Conservation (phyloP, 305 asterid genomes). For the Caryopteris hybrid region DNA sequence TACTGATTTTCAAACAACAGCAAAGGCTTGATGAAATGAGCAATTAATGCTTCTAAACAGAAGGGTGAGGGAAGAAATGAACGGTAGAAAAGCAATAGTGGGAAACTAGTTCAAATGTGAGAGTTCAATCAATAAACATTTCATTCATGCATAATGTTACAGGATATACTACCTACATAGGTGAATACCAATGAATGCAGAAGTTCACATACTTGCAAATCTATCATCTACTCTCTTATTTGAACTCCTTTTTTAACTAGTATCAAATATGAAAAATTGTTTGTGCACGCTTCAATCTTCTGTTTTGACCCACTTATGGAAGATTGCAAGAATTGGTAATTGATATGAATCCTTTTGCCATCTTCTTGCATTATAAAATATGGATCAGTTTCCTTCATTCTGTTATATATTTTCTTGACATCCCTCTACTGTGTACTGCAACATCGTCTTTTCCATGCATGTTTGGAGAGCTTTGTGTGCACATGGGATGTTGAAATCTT, state of each 20-base stretch:
- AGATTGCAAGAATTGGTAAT: neutral
- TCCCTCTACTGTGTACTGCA: neutral
- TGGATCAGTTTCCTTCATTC: neutral
- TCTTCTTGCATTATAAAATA: slow-evolving; percentile 16
- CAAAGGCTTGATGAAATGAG: neutral
- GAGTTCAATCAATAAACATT: neutral
- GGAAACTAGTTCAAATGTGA: neutral
- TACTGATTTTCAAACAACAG: neutral
- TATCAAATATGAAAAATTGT: neutral
- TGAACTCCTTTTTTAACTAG: too few relatives aligned
- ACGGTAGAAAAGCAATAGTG: too few relatives aligned
- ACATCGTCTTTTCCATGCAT: neutral
- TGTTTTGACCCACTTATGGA: slow-evolving; percentile 1
- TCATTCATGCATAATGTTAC: neutral
- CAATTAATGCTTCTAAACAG: too few relatives aligned
- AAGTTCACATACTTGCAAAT: neutral
- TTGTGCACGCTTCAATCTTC: too few relatives aligned
- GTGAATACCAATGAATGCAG: neutral
- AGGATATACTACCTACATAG: neutral
- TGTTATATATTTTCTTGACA: neutral
- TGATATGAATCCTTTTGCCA: neutral
- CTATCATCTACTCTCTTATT: neutral
- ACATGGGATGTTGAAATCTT: slow-evolving; percentile 1
- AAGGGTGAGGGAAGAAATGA: too few relatives aligned
- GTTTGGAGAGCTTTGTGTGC: neutral